A percentile compares a stretch with the other conserved stretches of the same genome.
Evolutionary conservation across 352 stramenopile genomes (phyloP).

Genomic region (Phytophthora sojae): DNA sequence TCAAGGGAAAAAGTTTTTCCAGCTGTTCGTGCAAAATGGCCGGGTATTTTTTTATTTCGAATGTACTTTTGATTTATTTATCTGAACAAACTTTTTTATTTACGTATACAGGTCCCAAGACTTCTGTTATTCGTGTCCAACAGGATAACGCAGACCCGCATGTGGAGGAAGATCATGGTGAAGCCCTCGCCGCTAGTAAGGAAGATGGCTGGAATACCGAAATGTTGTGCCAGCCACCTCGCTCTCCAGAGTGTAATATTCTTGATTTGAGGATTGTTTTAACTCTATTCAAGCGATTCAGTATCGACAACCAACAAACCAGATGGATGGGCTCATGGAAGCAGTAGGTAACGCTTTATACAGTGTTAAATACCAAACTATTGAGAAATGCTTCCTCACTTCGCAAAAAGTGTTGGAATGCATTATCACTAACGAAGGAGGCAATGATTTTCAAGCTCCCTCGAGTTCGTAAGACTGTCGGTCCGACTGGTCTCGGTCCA

Average conservation of each 20-base stretch:
- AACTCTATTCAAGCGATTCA: conserved; percentile 16
- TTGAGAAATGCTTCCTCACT: conserved; percentile 11
- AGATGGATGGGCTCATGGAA: conserved; percentile 3
- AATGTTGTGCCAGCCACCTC: no score
- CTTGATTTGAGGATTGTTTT: conserved; percentile 10
- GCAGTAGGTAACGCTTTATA: background rate
- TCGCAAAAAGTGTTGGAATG: conserved; percentile 13
- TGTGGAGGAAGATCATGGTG: conserved; percentile 11
- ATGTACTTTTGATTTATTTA: no score
- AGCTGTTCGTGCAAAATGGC: background rate
- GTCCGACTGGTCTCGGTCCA: no score
- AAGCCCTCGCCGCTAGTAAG: conserved; percentile 1
- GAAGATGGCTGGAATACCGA: conserved; percentile 17
- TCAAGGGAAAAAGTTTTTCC: background rate
- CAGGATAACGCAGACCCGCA: conserved; percentile 17
- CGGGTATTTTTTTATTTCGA: no score
- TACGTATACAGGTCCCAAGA: no score
- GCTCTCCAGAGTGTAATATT: conserved; percentile 3
- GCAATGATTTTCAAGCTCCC: conserved; percentile 10
- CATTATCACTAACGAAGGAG: conserved; percentile 2
- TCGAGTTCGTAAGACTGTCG: conserved; percentile 1
- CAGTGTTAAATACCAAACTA: background rate
- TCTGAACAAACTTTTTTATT: no score
- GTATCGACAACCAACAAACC: background rate
- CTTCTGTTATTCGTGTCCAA: background rate